Evolutionary conservation across 163 green algal genomes (phyloP), one percentile per base, ranked within the genome.

Genomic region (Scenedesmus sp.): DNA sequence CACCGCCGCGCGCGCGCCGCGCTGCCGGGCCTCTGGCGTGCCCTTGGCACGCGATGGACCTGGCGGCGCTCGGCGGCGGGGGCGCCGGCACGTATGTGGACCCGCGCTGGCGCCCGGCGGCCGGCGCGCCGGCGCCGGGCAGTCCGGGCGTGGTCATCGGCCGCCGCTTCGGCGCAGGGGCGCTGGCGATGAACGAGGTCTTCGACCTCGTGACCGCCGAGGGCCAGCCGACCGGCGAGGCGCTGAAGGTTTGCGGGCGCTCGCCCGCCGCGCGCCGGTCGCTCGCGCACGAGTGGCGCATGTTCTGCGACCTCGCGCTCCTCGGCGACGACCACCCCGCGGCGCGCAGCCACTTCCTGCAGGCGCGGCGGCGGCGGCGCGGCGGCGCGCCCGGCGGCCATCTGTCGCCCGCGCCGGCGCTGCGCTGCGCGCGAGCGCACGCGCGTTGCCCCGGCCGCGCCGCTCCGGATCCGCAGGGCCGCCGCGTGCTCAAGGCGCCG

Each of bases 181-280:
- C 71, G 5, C 47, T 80, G 24, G 9, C 71, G 1, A 63, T 71
- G 58, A 80, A 80, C 58, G 33, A 18, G 13, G 71, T 80, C 29
- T 80, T 70, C 28, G 71, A 80, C 47, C 29, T 80, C 34, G 58
- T 80, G 29, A 58, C 71, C 22, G 34, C 36, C 14, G 18, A 33
- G 10, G 71, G 71, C 45, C 50, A 71, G 4, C 45, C 44, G 15
- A 28, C 50, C 2, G 44, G 58, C 26, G 45, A 72, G 33, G 71
- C 71, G 4, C 60, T 80, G 29, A 80, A 80, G 71, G 54, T 80
- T 20, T 80, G 71, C 58, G 62, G 63, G 71, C 58, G 44, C 26
- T 72, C 31, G 57, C n/a, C 71, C 20, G 62, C 71, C 36, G 71
- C 71, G n/a, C 48, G 71, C 3, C 58, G 71, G 29, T 66, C 45